Percentiles rank a stretch among this genome's conserved stretches.
Evolutionary conservation across 1,284 basidiomycete genomes (phyloP).

Genomic region (Erythrobasidium hasegawianum): DNA sequence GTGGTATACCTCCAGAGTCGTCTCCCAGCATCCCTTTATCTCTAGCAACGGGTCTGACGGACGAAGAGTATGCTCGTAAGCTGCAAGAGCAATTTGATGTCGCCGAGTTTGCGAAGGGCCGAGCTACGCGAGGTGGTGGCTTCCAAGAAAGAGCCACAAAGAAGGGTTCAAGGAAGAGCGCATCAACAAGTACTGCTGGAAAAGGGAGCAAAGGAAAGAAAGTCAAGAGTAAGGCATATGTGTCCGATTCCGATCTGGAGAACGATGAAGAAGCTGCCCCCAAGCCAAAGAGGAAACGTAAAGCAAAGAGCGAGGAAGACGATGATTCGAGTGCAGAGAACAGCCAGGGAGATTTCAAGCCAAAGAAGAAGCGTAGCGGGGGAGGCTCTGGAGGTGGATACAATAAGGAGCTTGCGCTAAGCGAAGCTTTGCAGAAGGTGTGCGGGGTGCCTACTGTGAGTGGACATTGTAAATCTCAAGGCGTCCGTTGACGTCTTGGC

Average conservation of each 20-base stretch:
- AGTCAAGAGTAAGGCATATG: constrained; percentile 24
- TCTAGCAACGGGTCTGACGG: constrained; percentile 17
- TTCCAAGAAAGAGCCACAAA: constrained; percentile 5
- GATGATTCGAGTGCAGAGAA: constrained; percentile 4
- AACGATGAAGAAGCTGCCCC: constrained; percentile 1
- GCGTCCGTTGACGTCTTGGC: no score
- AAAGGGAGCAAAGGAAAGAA: constrained; percentile 14
- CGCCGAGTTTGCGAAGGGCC: neutral
- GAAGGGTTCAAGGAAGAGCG: constrained; percentile 9
- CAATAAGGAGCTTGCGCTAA: constrained; percentile 25
- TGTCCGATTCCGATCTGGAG: constrained; percentile 28
- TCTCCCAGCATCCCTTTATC: constrained; percentile 25
- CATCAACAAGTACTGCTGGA: neutral
- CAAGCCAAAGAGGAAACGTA: constrained; percentile 1
- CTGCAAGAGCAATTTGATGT: constrained; percentile 26
- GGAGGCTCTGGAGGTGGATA: constrained; percentile 28
- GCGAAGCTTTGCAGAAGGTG: constrained; percentile 24
- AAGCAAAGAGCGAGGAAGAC: constrained; percentile 1
- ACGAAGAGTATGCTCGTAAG: constrained; percentile 30
- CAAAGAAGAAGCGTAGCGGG: constrained; percentile 27
- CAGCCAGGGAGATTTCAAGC: constrained; percentile 2
- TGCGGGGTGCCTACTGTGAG: constrained; percentile 27
- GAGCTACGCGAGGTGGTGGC: constrained; percentile 26
- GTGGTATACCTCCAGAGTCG: constrained; percentile 8
- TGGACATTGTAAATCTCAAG: no score